Evolutionary conservation across 768 basidiomycete genomes (phyloP), one percentile per base, ranked within the genome.

Genomic region (Collybia nuda): DNA sequence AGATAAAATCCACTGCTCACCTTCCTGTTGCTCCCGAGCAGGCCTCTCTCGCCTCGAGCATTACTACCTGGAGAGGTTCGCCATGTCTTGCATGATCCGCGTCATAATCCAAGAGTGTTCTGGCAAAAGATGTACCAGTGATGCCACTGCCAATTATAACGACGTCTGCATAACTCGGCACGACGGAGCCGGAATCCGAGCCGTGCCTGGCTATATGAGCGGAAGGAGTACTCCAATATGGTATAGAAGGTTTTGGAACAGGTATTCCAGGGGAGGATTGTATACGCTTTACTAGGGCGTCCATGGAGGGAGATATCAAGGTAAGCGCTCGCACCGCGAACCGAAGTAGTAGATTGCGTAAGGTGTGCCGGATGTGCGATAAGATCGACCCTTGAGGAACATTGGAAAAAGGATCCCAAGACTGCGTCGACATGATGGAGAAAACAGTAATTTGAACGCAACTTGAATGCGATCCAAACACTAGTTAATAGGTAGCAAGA

Each of bases 101-200:
- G 6, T 62, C 57, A 15, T 63, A 62, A 36, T 74, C 68, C 14
- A 90, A 68, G 19, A 86, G 52, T 7, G 77, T 75, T 53, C 81
- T 76, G 4, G 79, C 82, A 40, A 88, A 63, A 1, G 82, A 74
- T 0, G 85, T 74, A 3, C 88, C 87, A 0, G 88, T 84, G 51
- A 91, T 86, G 0, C 89, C 89, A n/a, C 84, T 85, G 2, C 89
- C 89, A 47, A 91, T 78, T 44, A 91, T 72, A 21, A 89, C 81
- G 2, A 90, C 66, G 55, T 91, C 90, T 5, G 79, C 85, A 44
- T 83, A 67, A 0, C 59, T 54, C 5, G 80, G 82, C 15, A 73
- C 44, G 1, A 50, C 47, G 36, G 54, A 45, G 32, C 62, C 60
- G 5, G 57, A 46, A 6, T 44, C 56, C 5, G 58, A 52, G 14